These are phyloP conservation scores for Mesembryanthemum crystallinum DNA, from an alignment of 148 eudicot species.

Conservation along the genomic window DNA sequence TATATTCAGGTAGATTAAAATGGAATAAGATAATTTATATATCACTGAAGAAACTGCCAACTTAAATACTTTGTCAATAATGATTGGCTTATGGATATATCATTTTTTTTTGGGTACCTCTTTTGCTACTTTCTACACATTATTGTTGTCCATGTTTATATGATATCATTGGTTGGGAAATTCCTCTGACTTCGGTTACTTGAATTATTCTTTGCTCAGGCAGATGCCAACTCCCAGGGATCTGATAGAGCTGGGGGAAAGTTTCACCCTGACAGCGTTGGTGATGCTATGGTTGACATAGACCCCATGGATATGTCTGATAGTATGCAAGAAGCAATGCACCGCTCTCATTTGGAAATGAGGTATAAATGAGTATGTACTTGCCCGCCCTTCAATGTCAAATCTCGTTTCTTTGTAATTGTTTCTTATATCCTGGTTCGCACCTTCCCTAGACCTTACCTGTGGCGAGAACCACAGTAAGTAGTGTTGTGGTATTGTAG, in stretches of 20 bases:
- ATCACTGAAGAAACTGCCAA: neutral
- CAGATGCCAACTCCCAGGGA: conserved; percentile 48
- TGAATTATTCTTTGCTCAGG: conserved; percentile 61
- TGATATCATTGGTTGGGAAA: conserved; percentile 45
- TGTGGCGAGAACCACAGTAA: neutral
- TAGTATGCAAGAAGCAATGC: conserved; percentile 96
- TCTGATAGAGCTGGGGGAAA: conserved; percentile 42
- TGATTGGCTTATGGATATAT: neutral
- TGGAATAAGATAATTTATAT: neutral
- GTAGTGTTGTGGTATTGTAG: too few relatives aligned
- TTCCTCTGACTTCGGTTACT: conserved; percentile 52
- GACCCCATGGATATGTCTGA: conserved; percentile 96
- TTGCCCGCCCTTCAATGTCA: conserved; percentile 11
- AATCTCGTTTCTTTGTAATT: neutral
- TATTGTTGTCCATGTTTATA: conserved; percentile 3
- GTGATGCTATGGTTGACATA: conserved; percentile 51
- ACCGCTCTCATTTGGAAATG: conserved; percentile 91
- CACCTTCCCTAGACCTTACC: neutral
- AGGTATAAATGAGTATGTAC: conserved; percentile 70
- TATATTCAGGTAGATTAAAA: neutral
- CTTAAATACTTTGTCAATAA: neutral
- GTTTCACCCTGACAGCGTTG: conserved; percentile 27
- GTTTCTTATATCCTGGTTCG: neutral
- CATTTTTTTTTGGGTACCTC: neutral
- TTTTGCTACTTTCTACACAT: neutral